Percentiles rank a stretch among this genome's conserved stretches.
phyloP scores from a whole-genome alignment of 148 eudicot genomes.

The Silene latifolia region DNA sequence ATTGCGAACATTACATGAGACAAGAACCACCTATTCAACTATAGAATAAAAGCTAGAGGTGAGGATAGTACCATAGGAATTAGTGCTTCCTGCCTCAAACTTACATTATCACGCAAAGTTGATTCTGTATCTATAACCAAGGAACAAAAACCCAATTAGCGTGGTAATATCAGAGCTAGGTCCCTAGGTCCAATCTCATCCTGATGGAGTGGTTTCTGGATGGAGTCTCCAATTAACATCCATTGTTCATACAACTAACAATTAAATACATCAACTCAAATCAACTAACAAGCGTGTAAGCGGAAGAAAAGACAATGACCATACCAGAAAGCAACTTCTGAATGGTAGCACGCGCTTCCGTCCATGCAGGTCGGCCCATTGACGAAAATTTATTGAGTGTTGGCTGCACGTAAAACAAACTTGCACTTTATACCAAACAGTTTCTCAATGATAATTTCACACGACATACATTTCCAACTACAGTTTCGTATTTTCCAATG shows the following conservation, averaged over 20 bases:
- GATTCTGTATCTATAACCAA: conserved; percentile 61
- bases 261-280: neutral
- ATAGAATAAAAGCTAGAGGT: neutral
- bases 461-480: neutral
- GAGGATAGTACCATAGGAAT: conserved; percentile 48
- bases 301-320: conserved; percentile 5
- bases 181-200: neutral
- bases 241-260: neutral
- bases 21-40: neutral
- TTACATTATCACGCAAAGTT: conserved; percentile 62
- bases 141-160: conserved; percentile 9
- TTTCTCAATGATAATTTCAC: neutral
- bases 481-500: neutral
- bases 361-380: conserved; percentile 93
- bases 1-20: neutral
- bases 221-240: neutral
- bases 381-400: conserved; percentile 76
- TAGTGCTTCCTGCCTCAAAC: conserved; percentile 65
- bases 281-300: neutral
- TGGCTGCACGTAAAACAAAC: conserved; percentile 43
- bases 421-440: neutral
- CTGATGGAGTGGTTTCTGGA: neutral
- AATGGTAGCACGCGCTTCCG: conserved; percentile 86
- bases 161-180: neutral
- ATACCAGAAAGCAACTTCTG: conserved; percentile 83